Conservation (phyloP, 495 filamentous ascomycete species). For the Hypoxylon subgilvum region DNA sequence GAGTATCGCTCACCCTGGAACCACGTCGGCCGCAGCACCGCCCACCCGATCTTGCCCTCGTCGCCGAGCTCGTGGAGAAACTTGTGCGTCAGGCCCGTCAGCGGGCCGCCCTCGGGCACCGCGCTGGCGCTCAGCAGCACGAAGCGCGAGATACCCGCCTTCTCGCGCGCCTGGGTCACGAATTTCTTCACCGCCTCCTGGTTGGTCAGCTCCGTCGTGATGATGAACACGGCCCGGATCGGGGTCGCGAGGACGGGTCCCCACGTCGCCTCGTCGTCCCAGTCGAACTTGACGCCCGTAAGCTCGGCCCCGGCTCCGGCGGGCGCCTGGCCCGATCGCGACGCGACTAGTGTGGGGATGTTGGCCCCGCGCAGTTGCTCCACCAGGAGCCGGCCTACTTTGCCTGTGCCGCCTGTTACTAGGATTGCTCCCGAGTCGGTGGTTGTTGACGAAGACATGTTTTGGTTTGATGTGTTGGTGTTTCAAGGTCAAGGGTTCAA, state of each 20-base stretch:
- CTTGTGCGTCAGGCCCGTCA: conserved; percentile 46
- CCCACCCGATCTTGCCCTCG: conserved; percentile 50
- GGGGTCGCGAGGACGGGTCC: conserved; percentile 36
- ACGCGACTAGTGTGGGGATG: conserved; percentile 48
- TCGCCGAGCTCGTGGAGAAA: conserved; percentile 48
- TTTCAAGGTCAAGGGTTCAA: neutral
- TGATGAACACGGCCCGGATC: conserved; percentile 49
- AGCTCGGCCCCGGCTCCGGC: no score
- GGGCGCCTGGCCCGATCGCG: conserved; percentile 40
- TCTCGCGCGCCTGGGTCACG: conserved; percentile 46
- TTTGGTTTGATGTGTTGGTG: neutral
- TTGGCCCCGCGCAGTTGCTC: conserved; percentile 40
- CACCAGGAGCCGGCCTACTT: conserved; percentile 51
- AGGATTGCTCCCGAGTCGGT: conserved; percentile 42
- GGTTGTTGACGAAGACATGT: conserved; percentile 25
- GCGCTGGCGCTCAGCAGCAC: conserved; percentile 51
- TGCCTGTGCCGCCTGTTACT: conserved; percentile 57
- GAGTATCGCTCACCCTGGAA: conserved; percentile 48
- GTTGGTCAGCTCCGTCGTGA: conserved; percentile 41
- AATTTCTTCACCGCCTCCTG: conserved; percentile 44
- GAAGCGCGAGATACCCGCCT: conserved; percentile 50
- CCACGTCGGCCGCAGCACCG: conserved; percentile 52
- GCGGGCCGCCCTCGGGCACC: conserved; percentile 45
- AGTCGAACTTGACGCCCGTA: conserved; percentile 53
- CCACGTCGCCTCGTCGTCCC: conserved; percentile 52